phyloP scores from a whole-genome alignment of 148 eudicot species.

The Fallopia convolvulus region DNA sequence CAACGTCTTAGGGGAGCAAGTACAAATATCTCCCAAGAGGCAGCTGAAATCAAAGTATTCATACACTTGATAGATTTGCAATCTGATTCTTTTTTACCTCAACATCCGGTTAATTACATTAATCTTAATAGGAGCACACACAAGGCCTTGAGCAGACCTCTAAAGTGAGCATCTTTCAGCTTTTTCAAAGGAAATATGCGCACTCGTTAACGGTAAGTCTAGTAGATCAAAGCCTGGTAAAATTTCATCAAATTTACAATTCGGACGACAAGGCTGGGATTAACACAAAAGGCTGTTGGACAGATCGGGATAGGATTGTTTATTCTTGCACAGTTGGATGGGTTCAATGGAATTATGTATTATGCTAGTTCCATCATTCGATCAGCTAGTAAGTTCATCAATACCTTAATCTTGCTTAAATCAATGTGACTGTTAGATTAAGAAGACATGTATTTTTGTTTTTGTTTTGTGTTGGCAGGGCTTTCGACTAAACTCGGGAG shows the following conservation, averaged over 20 bases:
- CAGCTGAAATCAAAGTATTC: constrained; percentile 28
- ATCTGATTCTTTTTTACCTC: neutral
- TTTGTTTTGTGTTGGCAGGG: constrained; percentile 13
- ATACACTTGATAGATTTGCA: neutral
- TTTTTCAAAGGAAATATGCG: constrained; percentile 28
- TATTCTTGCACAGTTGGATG: constrained; percentile 16
- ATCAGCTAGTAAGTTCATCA: constrained; percentile 25
- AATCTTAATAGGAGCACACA: constrained; percentile 17
- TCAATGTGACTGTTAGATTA: too few species aligned
- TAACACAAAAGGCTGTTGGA: neutral
- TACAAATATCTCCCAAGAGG: constrained; percentile 23
- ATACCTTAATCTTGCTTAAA: neutral
- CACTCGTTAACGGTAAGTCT: constrained; percentile 28
- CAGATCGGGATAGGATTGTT: constrained; percentile 33
- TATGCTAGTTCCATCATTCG: constrained; percentile 27
- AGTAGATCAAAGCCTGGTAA: neutral
- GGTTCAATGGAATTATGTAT: constrained; percentile 20
- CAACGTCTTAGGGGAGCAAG: constrained; percentile 28
- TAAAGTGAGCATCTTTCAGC: constrained; percentile 19
- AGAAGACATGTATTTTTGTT: neutral
- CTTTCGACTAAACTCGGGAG: constrained; percentile 22
- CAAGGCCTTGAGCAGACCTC: constrained; percentile 21
- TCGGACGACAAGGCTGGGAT: too few species aligned
- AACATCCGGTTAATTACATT: neutral
- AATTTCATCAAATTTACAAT: too few species aligned